These are phyloP conservation scores for Plasmopara muralis DNA, from an alignment of 352 stramenopile species.

Conservation along the genomic window DNA sequence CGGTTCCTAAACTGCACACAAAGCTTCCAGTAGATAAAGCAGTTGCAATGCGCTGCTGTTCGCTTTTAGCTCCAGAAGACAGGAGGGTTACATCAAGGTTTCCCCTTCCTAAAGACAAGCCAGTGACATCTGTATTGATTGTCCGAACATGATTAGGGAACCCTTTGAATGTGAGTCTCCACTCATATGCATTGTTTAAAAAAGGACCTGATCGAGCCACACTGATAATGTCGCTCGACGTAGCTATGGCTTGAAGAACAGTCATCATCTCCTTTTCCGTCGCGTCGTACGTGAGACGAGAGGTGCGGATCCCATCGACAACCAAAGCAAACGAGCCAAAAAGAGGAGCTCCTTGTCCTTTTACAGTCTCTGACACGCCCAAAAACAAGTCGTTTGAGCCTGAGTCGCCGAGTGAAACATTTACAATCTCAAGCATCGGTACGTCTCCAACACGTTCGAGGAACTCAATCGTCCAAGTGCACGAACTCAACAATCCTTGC, in stretches of 20 bases:
- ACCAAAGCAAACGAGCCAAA: slow-evolving; percentile 38
- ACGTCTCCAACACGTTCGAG: slow-evolving; percentile 44
- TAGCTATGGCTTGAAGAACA: slow-evolving; percentile 13
- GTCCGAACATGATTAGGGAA: slow-evolving; percentile 24
- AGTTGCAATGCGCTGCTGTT: slow-evolving; percentile 36
- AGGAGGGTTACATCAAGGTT: slow-evolving; percentile 12
- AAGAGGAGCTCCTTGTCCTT: slow-evolving; percentile 34
- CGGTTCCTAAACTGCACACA: slow-evolving; percentile 10
- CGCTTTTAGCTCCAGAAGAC: slow-evolving; percentile 29
- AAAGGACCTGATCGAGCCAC: slow-evolving; percentile 30
- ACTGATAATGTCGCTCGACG: slow-evolving; percentile 4
- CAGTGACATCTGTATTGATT: slow-evolving; percentile 12
- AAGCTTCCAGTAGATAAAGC: slow-evolving; percentile 35
- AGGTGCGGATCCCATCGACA: slow-evolving; percentile 24
- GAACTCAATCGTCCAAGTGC: slow-evolving; percentile 59
- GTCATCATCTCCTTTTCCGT: slow-evolving; percentile 18
- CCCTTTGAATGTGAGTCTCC: slow-evolving; percentile 33
- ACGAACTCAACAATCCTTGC: slow-evolving; percentile 30
- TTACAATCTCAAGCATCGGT: slow-evolving; percentile 32
- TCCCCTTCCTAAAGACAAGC: slow-evolving; percentile 25
- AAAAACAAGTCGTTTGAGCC: slow-evolving; percentile 37
- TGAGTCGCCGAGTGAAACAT: slow-evolving; percentile 41
- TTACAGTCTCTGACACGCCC: slow-evolving; percentile 34
- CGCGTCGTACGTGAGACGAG: slow-evolving; percentile 33
- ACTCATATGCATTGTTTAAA: slow-evolving; percentile 42